Conservation (phyloP, 129 eudicot species). For the Gnaphalium uliginosum region DNA sequence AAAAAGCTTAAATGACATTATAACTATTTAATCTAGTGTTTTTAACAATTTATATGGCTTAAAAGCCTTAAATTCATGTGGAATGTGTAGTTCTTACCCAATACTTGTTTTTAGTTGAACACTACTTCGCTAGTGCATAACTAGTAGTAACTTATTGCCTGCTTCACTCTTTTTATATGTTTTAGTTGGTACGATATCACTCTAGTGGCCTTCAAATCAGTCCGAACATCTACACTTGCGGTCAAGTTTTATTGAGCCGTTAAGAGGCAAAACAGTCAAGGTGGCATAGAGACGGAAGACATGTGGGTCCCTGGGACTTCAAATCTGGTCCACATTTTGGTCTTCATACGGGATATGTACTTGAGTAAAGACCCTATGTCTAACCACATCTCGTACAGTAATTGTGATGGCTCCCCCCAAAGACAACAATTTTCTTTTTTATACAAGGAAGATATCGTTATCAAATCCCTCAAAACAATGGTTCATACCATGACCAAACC, state of each 20-base stretch:
- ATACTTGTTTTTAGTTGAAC: neutral
- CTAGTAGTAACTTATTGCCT: neutral
- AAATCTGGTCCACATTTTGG: neutral
- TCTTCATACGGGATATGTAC: neutral
- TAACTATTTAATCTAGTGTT: too few relatives aligned
- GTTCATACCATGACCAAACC: slow-evolving; percentile 43
- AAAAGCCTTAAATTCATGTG: too few relatives aligned
- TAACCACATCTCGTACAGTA: neutral
- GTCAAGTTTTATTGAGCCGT: neutral
- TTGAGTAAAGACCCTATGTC: neutral
- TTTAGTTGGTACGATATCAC: neutral
- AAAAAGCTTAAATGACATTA: too few relatives aligned
- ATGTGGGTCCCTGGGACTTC: neutral
- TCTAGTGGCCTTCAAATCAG: slow-evolving; percentile 1
- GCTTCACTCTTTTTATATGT: neutral
- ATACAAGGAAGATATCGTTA: slow-evolving; percentile 42
- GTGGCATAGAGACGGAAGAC: neutral
- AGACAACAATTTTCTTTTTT: slow-evolving; percentile 35
- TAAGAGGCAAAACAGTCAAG: neutral
- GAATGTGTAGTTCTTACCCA: too few relatives aligned
- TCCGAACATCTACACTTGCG: neutral
- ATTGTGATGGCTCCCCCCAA: neutral
- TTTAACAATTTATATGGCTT: too few relatives aligned
- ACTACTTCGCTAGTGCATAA: neutral
- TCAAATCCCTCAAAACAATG: slow-evolving; percentile 51